Evolutionary conservation across 139 green algal species (phyloP), one percentile per base, ranked within the genome.

Genomic region (Chlamydomonas sphaeroides): DNA sequence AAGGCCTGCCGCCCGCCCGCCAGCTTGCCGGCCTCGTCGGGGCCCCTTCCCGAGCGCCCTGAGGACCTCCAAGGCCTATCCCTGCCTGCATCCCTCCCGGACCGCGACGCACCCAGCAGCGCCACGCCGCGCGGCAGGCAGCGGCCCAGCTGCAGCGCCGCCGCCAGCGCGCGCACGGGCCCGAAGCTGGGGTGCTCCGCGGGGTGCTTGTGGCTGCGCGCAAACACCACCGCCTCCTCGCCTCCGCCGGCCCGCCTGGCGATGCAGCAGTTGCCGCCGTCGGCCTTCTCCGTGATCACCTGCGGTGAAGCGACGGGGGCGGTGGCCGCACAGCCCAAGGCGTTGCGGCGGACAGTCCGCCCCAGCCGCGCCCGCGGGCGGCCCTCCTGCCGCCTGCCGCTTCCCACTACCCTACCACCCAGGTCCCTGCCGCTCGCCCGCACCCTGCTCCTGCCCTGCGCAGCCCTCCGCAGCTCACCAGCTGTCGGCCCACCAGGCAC

Each of bases 201-300:
- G 26, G 73, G 65, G 30, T 86, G 80, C 25, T 66, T 76, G 61
- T 75, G 59, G 0, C 48, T 81, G 61, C 80, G 69, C 45, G 80
- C 80, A 42, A 42, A 86, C 59, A 86, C 80, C 5, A 8, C 20
- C 32, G 61, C 38, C 41, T 11, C n/a, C 28, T 30, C 35, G 4
- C 62, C 32, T 6, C 32, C 35, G 63, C 30, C 18, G 33, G 33
- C 63, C 26, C 38, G 15, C 25, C 39, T 51, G 45, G 21, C 33
- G 33, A 86, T 72, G n/a, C 51, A 75, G 69, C 80, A 86, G 80
- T 86, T 86, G 70, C 68, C 80, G 26, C 80, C 80, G n/a, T 86
- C 80, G 42, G 81, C 45, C 70, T 86, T 86, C 80, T 86, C 69
- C 2, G 79, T 85, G 18, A 85, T 48, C 20, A 85, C 63, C 48